Evolutionary conservation across 768 basidiomycete species (phyloP).

Genomic region (Phylloporus arenicola): DNA sequence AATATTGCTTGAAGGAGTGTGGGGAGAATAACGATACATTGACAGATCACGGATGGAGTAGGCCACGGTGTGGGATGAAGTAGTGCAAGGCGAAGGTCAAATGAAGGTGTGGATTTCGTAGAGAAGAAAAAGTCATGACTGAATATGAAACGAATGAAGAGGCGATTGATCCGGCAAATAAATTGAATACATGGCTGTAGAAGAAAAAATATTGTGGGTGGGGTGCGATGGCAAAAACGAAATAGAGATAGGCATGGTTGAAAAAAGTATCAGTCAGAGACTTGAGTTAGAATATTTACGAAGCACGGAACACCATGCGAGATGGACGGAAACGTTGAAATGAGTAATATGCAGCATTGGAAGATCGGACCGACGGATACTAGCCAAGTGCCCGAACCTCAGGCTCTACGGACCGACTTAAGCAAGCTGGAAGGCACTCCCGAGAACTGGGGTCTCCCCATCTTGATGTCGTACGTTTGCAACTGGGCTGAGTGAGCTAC

Average conservation of each 20-base stretch:
- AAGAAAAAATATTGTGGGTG: constrained; percentile 4
- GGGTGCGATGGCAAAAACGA: neutral
- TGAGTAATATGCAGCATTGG: constrained; percentile 10
- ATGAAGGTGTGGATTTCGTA: constrained; percentile 1
- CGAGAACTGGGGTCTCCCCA: constrained; percentile 41
- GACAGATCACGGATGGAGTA: constrained; percentile 4
- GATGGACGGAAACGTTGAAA: neutral
- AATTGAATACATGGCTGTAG: neutral
- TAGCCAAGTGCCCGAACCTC: constrained; percentile 5
- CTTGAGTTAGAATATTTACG: neutral
- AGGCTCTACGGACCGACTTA: constrained; percentile 23
- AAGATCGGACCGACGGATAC: neutral
- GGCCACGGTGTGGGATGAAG: neutral
- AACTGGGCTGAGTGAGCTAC: constrained; percentile 35
- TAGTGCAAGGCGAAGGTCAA: neutral
- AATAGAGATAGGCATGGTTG: neutral
- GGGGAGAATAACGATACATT: neutral
- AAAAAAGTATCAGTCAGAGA: neutral
- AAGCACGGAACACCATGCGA: neutral
- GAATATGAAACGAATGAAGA: constrained; percentile 6
- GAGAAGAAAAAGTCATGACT: neutral
- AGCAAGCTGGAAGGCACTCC: constrained; percentile 68
- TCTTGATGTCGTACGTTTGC: constrained; percentile 23
- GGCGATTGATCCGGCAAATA: constrained; percentile 1
- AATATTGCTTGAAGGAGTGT: constrained; percentile 11